Base-by-base conservation (phyloP, 495 filamentous ascomycete genomes). In the Penicillium pulvis region DNA sequence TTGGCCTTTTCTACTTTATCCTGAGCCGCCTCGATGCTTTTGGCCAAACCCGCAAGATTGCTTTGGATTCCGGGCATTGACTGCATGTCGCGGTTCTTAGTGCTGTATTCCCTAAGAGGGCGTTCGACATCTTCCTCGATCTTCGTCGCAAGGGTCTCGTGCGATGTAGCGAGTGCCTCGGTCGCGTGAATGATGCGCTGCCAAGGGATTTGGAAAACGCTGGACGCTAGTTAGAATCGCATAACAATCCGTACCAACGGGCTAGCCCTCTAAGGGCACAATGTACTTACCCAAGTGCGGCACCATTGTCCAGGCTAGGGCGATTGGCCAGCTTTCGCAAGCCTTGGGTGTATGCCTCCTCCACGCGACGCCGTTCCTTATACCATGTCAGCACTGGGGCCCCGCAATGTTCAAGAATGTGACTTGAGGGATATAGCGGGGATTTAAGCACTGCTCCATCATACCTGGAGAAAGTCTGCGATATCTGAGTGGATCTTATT, bases 381-480 rank as follows among this genome's bases (percentile, higher is more conserved):
- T 35, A 28, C 55, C 20, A 48, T 30, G 41, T 70, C 56, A 68
- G 56, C 12, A 56, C 23, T 36, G 17, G 26, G 41, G 35, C 45
- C 59, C 50, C 55, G 20, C 43, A 61, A 35, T 19, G 48, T 30
- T 26, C 28, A 58, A 42, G 50, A 60, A 56, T 55, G 45, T 36
- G 49, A 57, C 46, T 51, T 28, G 48, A 55, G 23, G 59, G 31
- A 46, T 56, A 57, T 50, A 51, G 51, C 43, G 46, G 55, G 28
- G n/a, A 51, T 11, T 31, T 10, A 30, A 33, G 26, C 30, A 12
- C 33, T 45, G 31, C 20, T 45, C 14, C 50, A 42, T 47, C 77
- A 58, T 88, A 98, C 94, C 87, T 94, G 90, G 52, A 99, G 81
- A 90, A 93, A 99, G 75, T 98, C 93, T 64, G 94, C 93, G 64